Base-by-base conservation (phyloP, 2,329 filamentous ascomycete species). In the Aspergillus uvarum region DNA sequence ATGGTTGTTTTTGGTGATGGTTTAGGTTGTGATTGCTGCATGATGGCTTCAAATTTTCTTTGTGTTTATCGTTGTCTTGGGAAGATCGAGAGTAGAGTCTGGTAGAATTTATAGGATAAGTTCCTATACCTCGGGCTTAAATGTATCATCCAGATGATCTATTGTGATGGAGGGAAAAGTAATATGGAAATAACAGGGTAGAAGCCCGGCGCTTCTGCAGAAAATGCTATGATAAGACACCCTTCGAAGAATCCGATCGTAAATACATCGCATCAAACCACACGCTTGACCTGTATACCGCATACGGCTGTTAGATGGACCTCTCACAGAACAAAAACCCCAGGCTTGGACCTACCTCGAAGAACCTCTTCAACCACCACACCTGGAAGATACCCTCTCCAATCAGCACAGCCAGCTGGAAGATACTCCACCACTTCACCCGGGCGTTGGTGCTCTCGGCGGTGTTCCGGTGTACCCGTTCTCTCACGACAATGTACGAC, bases 341-440 rank as follows among this genome's bases (percentile, higher is more conserved):
- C 26, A 16, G 26, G 10, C 4, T 42, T 62, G 68, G 5, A 66
- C 78, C 64, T 74, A 88, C 87, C 87, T 97, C 93, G 74, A 97
- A 97, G 85, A 99, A 99, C 74, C 95, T 87, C 82, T 96, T 95
- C 76, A 99, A 80, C 93, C 95, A 99, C 94, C 95, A 99, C 67
- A 99, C 94, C 82, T 99, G 95, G 83, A 99, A 99, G 67, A 97
- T 82, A 62, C 92, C 95, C 82, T 98, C 92, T 71, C 90, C 92
- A 67, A 96, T 83, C 64, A 99, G 85, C 54, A 98, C 88, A 59
- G 87, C 85, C 66, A 99, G 87, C 79, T 99, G 93, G 79, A 98
- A 98, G 70, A 98, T 85, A 78, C 95, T 97, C 95, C 95, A 99
- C 95, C 95, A 99, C 83, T 99, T 99, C 76, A 99, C 95, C 67